phyloP scores from a whole-genome alignment of 2,329 filamentous ascomycete species.

The Trichoderma cornu-damae region DNA sequence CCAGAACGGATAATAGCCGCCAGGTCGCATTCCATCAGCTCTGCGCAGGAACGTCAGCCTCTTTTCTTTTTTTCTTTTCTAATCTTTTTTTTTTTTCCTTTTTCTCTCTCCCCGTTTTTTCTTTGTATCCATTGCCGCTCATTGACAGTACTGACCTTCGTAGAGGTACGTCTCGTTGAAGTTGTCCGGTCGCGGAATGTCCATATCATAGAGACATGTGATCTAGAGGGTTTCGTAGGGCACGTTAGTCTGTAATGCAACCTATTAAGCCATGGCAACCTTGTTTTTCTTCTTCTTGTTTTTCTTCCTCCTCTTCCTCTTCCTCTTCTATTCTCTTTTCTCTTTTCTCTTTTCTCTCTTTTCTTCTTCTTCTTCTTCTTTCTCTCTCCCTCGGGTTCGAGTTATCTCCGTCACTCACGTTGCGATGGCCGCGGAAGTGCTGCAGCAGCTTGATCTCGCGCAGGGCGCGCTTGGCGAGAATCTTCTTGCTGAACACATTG shows the following conservation, averaged over 20 bases:
- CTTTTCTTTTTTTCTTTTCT: no score
- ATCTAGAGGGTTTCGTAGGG: slow-evolving; percentile 73
- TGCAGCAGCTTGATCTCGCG: slow-evolving; percentile 98
- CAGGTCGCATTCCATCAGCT: slow-evolving; percentile 98
- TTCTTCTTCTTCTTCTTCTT: no score
- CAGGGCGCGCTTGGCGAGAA: slow-evolving; percentile 93
- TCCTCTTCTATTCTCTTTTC: no score
- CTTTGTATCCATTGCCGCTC: no score
- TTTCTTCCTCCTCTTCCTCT: no score
- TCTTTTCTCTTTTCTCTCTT: no score
- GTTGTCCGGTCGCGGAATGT: slow-evolving; percentile 92
- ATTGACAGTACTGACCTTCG: slow-evolving; percentile 65
- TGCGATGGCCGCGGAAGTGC: slow-evolving; percentile 89
- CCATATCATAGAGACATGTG: slow-evolving; percentile 98
- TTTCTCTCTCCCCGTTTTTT: no score
- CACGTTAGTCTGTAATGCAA: no score
- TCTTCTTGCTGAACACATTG: slow-evolving; percentile 99
- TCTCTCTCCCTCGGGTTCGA: slow-evolving; percentile 10
- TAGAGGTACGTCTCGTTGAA: slow-evolving; percentile 99
- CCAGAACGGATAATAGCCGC: slow-evolving; percentile 97
- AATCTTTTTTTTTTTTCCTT: no score
- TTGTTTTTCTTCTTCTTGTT: no score
- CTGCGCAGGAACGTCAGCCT: slow-evolving; percentile 43
- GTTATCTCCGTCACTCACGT: slow-evolving; percentile 57
- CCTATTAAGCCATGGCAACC: no score